Base-by-base conservation (phyloP, 228 moss, liverwort and hornwort species). In the Sphagnum magellanicum region DNA sequence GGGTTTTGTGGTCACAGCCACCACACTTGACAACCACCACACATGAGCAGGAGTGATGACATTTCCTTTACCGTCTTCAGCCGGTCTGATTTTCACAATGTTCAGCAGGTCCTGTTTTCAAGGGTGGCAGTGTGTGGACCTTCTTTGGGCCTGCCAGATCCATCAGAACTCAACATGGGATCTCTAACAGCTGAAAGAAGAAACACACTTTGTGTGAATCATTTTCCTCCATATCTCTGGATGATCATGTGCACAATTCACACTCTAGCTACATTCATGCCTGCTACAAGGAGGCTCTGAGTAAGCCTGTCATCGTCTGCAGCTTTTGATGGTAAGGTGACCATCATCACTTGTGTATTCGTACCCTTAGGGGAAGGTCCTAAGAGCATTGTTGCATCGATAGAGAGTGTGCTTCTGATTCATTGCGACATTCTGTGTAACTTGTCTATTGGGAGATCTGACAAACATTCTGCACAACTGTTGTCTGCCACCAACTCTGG, bases 61-160 rank as follows among this genome's bases (percentile, higher is more conserved):
- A 11, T 79, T 70, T 14, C 85, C 85, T 2, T 77, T 50, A 48
- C 65, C 68, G 63, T 79, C 60, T 5, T 81, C 79, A 8, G 53
- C 52, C 5, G 78, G 81, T 62, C 79, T 78, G 65, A 85, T 81
- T 70, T 79, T 85, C 16, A 85, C 72, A 32, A 32, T 32, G 32
- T 53, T 81, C 85, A 1, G 81, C 78, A 9, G 81, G 81, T 49
- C 79, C 85, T 4, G 76, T 76, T 10, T 63, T 76, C 68, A 85
- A 62, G 13, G 32, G 32, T 32, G 79, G 72, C 5, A 79, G 81
- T 4, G 85, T 85, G 50, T 81, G 85, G 32, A 32, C 32, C 52
- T 81, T 76, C 72, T 85, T 85, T 6, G 85, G 85, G 16, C 81
- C 81, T 5, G 79, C 79, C 6, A 85, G 76, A 32, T 85, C 85